A percentile compares a stretch with the other conserved stretches of the same genome.
Evolutionary conservation across 2,329 filamentous ascomycete genomes (phyloP).

Genomic region (Thyridium curvatum): DNA sequence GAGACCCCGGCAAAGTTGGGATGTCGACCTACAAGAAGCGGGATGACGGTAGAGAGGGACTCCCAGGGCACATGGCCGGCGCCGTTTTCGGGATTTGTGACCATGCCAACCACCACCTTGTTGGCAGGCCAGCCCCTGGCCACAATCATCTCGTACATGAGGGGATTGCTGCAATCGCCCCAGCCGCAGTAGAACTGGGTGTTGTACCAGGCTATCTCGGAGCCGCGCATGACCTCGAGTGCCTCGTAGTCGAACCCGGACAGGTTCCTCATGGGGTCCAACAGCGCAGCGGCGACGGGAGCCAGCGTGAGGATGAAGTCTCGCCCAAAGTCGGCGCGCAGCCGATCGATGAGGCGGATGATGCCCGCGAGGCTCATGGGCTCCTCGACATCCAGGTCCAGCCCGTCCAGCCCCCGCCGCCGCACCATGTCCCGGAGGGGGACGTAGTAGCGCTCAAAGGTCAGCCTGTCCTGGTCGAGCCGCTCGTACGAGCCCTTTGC

Average conservation of each 20-base stretch:
- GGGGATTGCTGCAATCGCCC: constrained; percentile 54
- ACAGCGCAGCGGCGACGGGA: constrained; percentile 68
- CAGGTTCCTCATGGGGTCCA: constrained; percentile 54
- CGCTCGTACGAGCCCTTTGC: constrained; percentile 63
- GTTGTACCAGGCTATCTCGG: constrained; percentile 72
- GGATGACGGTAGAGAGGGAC: constrained; percentile 49
- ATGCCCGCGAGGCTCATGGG: constrained; percentile 57
- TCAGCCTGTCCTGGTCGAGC: constrained; percentile 32
- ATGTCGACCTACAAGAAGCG: constrained; percentile 49
- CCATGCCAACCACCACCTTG: constrained; percentile 66
- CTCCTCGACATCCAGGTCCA: constrained; percentile 75
- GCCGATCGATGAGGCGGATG: constrained; percentile 56
- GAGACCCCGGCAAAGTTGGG: constrained; percentile 70
- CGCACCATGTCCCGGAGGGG: constrained; percentile 58
- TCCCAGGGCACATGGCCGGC: constrained; percentile 57
- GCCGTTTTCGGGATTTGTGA: constrained; percentile 69
- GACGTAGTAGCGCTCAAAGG: constrained; percentile 65
- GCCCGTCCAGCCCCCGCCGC: constrained; percentile 51
- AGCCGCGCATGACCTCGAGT: constrained; percentile 57
- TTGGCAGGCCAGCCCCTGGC: constrained; percentile 47
- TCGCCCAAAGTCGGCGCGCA: constrained; percentile 59
- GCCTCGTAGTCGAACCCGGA: constrained; percentile 70
- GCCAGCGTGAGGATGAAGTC: constrained; percentile 70
- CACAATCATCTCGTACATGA: constrained; percentile 38
- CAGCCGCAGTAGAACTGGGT: constrained; percentile 82